Evolutionary conservation across 2,329 filamentous ascomycete genomes (phyloP).

Genomic region (Ramichloridium luteum): DNA sequence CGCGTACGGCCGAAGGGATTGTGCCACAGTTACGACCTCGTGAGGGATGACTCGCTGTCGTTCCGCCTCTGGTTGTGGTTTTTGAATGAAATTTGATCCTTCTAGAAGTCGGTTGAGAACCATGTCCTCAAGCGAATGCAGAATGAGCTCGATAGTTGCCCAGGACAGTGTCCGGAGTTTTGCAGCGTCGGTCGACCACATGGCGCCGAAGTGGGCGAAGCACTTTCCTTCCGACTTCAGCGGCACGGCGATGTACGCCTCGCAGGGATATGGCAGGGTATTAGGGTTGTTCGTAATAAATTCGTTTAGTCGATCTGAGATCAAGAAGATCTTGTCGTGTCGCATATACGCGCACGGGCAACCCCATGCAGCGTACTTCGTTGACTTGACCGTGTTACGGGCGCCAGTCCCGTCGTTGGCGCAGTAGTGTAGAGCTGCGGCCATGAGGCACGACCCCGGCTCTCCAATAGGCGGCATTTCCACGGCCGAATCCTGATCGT

Average conservation of each 20-base stretch:
- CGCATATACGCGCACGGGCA: slow-evolving; percentile 58
- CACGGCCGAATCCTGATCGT: slow-evolving; percentile 45
- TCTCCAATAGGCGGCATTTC: slow-evolving; percentile 51
- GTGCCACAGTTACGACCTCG: slow-evolving; percentile 44
- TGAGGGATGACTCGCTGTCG: slow-evolving; percentile 40
- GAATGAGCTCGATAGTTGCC: slow-evolving; percentile 54
- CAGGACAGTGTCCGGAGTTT: slow-evolving; percentile 46
- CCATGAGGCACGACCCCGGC: slow-evolving; percentile 50
- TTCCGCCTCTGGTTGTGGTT: slow-evolving; percentile 15
- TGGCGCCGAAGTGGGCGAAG: slow-evolving; percentile 58
- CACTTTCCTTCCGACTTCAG: slow-evolving; percentile 54
- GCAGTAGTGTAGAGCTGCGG: slow-evolving; percentile 50
- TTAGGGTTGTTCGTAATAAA: slow-evolving; percentile 51
- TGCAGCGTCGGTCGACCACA: slow-evolving; percentile 56
- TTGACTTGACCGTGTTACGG: slow-evolving; percentile 45
- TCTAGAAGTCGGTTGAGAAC: slow-evolving; percentile 47
- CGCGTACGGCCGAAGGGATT: slow-evolving; percentile 60
- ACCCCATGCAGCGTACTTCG: slow-evolving; percentile 52
- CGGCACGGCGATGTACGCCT: slow-evolving; percentile 56
- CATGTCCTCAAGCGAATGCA: slow-evolving; percentile 57
- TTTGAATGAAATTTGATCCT: slow-evolving; percentile 36
- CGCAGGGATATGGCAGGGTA: slow-evolving; percentile 46
- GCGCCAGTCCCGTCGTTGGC: slow-evolving; percentile 41
- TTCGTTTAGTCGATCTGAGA: slow-evolving; percentile 48
- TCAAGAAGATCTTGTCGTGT: slow-evolving; percentile 58